Evolutionary conservation across 768 basidiomycete genomes (phyloP), one percentile per base, ranked within the genome.

Genomic region (Polyporus arcularius): DNA sequence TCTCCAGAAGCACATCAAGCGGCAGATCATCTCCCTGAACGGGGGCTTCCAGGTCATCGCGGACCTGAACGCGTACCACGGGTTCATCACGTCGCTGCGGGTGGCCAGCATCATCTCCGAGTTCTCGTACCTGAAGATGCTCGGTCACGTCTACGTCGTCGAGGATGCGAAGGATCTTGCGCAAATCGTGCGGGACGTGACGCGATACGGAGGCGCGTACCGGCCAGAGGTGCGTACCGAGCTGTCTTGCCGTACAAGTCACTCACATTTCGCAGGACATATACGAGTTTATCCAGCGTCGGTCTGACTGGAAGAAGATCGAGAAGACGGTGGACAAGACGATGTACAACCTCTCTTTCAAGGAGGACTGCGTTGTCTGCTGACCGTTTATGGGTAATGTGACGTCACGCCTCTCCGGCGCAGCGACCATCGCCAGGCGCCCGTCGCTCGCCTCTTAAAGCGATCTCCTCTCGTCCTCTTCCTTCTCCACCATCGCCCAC

Each of bases 251-350:
- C 0, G 26, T 10, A 18, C 26, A 26, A 4, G 4, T 1, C 7
- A 28, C 5, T 15, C 21, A 48, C 9, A 6, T 7, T 21, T 5
- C 0, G 26, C 60, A 89, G 85, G 96, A 98, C 70, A 82, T 98
- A 53, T 98, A 98, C 72, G 96, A 98, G 73, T 96, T 98, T 68
- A 92, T 98, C 68, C 93, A 95, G 71, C 80, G 96, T 21, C 82
- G 96, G 38, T 90, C 92, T 7, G 96, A 99, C 72, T 98, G 96
- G 96, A 96, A 97, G 78, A 96, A 92, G 78, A 98, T 98, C 61
- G 96, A 98, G 73, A 96, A 94, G 75, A 88, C 85, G 30, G 97
- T 98, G 52, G 93, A 94, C 77, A 93, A 94, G 78, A 87, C 92
- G 51, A 94, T 95, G 92, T 95, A 94, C 75, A 94, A 90, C 73